Percentiles rank a stretch among this genome's conserved stretches.
Evolutionary conservation across 164 flowering plant genomes (phyloP).

Genomic region (Berberis vulgaris): DNA sequence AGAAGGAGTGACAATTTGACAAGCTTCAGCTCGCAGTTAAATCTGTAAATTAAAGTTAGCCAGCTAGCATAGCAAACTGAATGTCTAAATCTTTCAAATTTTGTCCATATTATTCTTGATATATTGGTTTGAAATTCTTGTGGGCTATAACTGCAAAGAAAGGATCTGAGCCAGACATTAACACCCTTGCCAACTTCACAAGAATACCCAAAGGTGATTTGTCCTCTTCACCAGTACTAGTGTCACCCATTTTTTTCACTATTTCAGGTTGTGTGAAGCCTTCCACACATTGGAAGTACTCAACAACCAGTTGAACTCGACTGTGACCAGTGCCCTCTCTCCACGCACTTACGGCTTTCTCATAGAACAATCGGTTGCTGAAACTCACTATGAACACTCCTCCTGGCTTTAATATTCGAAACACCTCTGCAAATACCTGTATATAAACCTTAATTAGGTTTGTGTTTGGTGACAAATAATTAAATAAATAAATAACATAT

Average conservation of each 20-base stretch:
- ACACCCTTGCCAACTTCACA: slow-evolving; percentile 24
- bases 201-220: slow-evolving; percentile 35
- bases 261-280: slow-evolving; percentile 65
- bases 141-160: slow-evolving; percentile 72
- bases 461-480: not conserved
- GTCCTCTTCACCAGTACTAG: slow-evolving; percentile 14
- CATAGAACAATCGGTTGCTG: slow-evolving; percentile 72
- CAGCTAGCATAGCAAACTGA: too few species aligned
- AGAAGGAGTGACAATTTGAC: too few species aligned
- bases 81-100: too few species aligned
- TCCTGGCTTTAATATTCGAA: slow-evolving; percentile 66
- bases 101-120: slow-evolving; percentile 10
- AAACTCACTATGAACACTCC: slow-evolving; percentile 77
- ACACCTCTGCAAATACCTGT: slow-evolving; percentile 79
- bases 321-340: slow-evolving; percentile 65
- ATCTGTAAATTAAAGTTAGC: too few species aligned
- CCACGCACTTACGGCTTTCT: slow-evolving; percentile 68
- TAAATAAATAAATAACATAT: not conserved
- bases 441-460: not conserved
- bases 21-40: too few species aligned
- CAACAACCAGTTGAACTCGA: slow-evolving; percentile 59
- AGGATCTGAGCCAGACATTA: slow-evolving; percentile 56
- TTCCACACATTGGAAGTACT: slow-evolving; percentile 65
- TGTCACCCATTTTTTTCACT: slow-evolving; percentile 32
- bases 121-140: slow-evolving; percentile 54